These are phyloP conservation scores for Fusarium sp. DNA, from an alignment of 2,329 filamentous ascomycete genomes.

Conservation along the genomic window DNA sequence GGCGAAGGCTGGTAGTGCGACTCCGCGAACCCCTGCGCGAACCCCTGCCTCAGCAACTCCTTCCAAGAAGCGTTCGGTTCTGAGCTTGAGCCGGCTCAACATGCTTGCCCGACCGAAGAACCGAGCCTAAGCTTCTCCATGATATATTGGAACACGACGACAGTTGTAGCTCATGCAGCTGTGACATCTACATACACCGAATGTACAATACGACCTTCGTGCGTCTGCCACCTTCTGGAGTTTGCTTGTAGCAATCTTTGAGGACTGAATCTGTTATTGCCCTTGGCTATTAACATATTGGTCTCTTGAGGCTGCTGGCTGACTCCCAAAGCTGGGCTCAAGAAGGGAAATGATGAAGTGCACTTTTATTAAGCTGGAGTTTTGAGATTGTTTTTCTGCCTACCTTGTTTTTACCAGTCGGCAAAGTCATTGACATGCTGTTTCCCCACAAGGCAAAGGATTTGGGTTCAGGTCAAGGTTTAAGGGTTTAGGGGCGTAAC, in stretches of 20 bases:
- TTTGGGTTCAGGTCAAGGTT: conserved; percentile 36
- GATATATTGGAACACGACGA: conserved; percentile 2
- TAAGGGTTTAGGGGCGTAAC: conserved; percentile 45
- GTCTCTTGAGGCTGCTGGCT: conserved; percentile 6
- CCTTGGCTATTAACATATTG: conserved; percentile 12
- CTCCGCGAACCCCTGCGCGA: conserved; percentile 45
- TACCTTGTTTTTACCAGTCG: conserved; percentile 31
- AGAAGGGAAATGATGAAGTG: conserved; percentile 40
- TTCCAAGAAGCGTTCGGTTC: conserved; percentile 66
- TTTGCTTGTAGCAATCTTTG: not conserved
- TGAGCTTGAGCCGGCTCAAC: conserved; percentile 73
- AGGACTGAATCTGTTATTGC: conserved; percentile 9
- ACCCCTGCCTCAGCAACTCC: conserved; percentile 58
- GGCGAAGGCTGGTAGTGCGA: conserved; percentile 49
- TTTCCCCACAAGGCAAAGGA: conserved; percentile 36
- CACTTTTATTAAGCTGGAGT: conserved; percentile 49
- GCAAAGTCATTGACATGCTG: conserved; percentile 32
- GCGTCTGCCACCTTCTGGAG: conserved; percentile 16
- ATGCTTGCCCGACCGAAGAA: conserved; percentile 74
- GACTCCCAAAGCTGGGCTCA: conserved; percentile 13
- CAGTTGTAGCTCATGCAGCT: conserved; percentile 2
- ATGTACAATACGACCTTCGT: conserved; percentile 45
- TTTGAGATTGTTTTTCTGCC: conserved; percentile 50
- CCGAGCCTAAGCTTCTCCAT: conserved; percentile 59
- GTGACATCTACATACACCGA: conserved; percentile 18